Conservation (phyloP, 169 alveolate species). For the Plasmodium fragile region DNA sequence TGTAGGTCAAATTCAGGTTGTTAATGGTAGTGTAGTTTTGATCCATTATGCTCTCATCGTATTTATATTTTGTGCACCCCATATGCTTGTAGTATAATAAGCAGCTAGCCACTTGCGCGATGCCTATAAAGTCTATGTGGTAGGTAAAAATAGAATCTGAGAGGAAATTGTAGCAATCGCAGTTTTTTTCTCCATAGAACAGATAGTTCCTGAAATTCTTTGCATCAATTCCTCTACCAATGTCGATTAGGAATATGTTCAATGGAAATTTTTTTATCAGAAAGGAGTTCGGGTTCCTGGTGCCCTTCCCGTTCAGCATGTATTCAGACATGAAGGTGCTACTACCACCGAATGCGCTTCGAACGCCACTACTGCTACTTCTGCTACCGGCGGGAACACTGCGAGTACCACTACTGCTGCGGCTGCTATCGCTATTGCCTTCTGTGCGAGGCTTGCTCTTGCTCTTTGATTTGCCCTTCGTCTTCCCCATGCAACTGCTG, state of each 20-base stretch:
- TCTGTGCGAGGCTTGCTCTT: not conserved
- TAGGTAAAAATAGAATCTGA: conserved; percentile 40
- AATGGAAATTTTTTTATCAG: conserved; percentile 37
- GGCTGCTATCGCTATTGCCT: not conserved
- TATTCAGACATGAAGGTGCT: not conserved
- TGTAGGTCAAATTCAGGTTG: conserved; percentile 44
- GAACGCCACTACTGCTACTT: not conserved
- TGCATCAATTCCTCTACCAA: conserved; percentile 64
- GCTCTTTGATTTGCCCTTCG: not conserved
- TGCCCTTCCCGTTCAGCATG: not conserved
- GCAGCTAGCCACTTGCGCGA: conserved; percentile 76
- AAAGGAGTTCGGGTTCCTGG: conserved; percentile 23
- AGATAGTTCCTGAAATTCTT: conserved; percentile 42
- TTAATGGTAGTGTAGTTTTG: not conserved
- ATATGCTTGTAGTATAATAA: conserved; percentile 50
- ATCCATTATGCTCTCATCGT: conserved; percentile 31
- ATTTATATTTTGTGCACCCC: conserved; percentile 44
- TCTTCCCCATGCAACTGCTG: not conserved
- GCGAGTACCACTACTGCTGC: not conserved
- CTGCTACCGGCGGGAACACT: not conserved
- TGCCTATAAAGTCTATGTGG: conserved; percentile 68
- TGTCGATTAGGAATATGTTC: conserved; percentile 43
- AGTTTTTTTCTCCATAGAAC: conserved; percentile 65
- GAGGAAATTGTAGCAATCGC: conserved; percentile 66
- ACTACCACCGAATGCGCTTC: not conserved